phyloP scores from a whole-genome alignment of 257 asterid species.

The Solanum medicagineum region DNA sequence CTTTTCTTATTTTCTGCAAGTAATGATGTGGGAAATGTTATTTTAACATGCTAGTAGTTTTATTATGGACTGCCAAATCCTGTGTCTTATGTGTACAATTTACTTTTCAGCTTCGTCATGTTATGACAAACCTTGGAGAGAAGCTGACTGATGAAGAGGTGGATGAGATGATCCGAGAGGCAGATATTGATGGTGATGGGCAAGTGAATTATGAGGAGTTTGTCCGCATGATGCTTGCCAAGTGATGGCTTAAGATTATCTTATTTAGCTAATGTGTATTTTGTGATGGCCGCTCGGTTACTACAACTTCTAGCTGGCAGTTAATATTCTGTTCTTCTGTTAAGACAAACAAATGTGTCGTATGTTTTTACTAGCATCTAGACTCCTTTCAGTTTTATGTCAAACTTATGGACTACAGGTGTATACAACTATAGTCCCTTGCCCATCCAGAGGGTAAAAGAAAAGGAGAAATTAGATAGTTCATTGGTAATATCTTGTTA shows the following conservation, averaged over 20 bases:
- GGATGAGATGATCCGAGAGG: constrained; percentile 47
- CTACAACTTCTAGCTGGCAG: not conserved
- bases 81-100: not conserved
- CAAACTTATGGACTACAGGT: not conserved
- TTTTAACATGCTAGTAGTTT: not conserved
- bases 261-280: not conserved
- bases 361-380: not conserved
- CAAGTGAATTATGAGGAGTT: constrained; percentile 44
- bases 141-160: constrained; percentile 49
- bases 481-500: not conserved
- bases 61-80: not conserved
- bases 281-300: not conserved
- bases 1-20: not conserved
- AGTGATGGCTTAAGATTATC: constrained; percentile 4
- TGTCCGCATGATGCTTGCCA: constrained; percentile 49
- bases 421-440: not conserved
- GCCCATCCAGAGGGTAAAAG: not conserved
- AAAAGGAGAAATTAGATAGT: not conserved
- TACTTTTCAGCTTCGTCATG: constrained; percentile 37
- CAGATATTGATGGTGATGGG: constrained; percentile 50
- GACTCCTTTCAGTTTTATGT: not conserved
- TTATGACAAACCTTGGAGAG: constrained; percentile 53
- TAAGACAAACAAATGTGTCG: not conserved
- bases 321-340: not conserved
- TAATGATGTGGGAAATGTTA: not conserved